Evolutionary conservation across 768 basidiomycete genomes (phyloP), one percentile per base, ranked within the genome.

Genomic region (Lentinula aciculospora): DNA sequence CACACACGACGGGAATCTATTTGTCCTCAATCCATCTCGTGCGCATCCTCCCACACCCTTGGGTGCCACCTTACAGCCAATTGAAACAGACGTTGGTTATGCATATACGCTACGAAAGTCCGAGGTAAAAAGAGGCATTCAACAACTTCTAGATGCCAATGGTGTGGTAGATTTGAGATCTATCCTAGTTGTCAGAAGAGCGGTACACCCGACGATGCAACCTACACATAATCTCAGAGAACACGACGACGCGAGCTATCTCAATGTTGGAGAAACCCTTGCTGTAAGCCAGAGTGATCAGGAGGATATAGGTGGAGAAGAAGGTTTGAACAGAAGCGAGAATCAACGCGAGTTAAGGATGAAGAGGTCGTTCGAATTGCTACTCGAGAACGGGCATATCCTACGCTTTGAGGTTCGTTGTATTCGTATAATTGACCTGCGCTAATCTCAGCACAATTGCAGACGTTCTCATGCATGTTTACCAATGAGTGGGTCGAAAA

Each of bases 401-500:
- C 68, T 92, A 53, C 76, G 87, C 17, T 91, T 92, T 55, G 93
- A 98, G 81, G 94, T 93, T 62, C 60, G 79, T 62, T n/a, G 29
- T 10, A 28, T 48, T 29, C 25, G 47, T 53, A 53, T 56, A 31
- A 51, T 36, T 37, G 27, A 45, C 56, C 44, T 46, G 53, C 47
- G 53, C 15, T 12, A 8, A 37, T 34, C 19, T 62, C 45, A 32
- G 27, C 32, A 48, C 48, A n/a, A 37, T 25, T 28, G 42, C 60
- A 94, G 91, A 77, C 85, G 36, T 74, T 87, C 74, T 85, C 85
- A 23, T 74, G 81, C 56, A 73, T 67, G 31, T 76, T 86, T 45
- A 89, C 90, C 0, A 67, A 85, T 50, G 94, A 98, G 66, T 98
- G 95, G 96, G 84, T 97, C 49, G 79, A 82, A 50, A 80, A 85